A percentile compares a stretch with the other conserved stretches of the same genome.
phyloP scores from a whole-genome alignment of 192 early-diverging fungal genomes.

The Funneliformis mosseae region DNA sequence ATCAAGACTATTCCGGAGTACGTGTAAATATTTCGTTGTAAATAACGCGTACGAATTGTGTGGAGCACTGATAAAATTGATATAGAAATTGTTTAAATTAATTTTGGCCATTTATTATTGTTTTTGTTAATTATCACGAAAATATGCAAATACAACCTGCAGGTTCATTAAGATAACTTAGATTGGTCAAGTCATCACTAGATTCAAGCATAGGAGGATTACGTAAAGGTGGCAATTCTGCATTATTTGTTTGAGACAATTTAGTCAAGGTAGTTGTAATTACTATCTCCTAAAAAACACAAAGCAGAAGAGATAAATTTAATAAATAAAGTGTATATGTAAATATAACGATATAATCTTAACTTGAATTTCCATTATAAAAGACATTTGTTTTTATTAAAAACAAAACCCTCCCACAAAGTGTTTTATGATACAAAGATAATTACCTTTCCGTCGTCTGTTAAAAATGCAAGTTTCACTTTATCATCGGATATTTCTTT shows the following conservation, averaged over 20 bases:
- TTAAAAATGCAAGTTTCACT: slow-evolving; percentile 63
- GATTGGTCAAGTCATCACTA: slow-evolving; percentile 89
- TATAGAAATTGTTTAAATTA: not conserved
- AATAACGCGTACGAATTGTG: slow-evolving; percentile 88
- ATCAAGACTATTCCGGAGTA: slow-evolving; percentile 99
- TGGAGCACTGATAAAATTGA: slow-evolving; percentile 70
- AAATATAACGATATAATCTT: no score
- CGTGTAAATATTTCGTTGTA: slow-evolving; percentile 95
- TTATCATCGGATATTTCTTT: slow-evolving; percentile 59
- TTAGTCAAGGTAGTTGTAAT: slow-evolving; percentile 74
- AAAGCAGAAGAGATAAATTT: not conserved
- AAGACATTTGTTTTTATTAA: not conserved
- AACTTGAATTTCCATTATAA: not conserved
- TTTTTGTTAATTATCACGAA: not conserved
- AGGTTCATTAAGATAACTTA: slow-evolving; percentile 96
- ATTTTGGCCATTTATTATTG: not conserved
- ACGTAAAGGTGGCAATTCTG: slow-evolving; percentile 84
- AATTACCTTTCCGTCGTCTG: slow-evolving; percentile 63
- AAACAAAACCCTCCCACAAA: no score
- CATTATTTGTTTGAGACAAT: slow-evolving; percentile 65
- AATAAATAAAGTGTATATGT: not conserved
- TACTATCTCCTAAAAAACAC: slow-evolving; percentile 61
- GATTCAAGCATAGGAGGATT: slow-evolving; percentile 91
- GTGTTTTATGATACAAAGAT: no score
- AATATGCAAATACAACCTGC: slow-evolving; percentile 47